These are phyloP conservation scores for Talaromyces sp. DNA, from an alignment of 2,329 filamentous ascomycete species.

Conservation along the genomic window DNA sequence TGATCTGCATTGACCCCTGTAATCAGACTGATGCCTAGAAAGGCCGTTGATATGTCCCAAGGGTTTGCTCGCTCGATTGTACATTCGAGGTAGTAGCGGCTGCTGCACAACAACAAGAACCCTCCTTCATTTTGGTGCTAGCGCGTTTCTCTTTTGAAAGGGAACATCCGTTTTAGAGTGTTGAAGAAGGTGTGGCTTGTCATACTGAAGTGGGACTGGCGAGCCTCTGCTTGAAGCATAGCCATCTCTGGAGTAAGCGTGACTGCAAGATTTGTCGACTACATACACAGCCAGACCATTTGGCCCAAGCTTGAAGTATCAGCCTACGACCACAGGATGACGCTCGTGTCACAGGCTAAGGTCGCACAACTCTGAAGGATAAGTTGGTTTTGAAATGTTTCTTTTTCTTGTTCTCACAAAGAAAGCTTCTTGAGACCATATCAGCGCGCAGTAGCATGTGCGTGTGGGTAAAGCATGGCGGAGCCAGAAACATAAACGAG, in stretches of 20 bases:
- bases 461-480: neutral
- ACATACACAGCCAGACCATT: neutral
- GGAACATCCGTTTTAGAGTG: neutral
- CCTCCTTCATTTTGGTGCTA: constrained; percentile 9
- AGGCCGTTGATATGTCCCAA: neutral
- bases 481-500: neutral
- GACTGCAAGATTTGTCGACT: constrained; percentile 14
- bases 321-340: neutral
- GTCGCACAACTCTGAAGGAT: constrained; percentile 5
- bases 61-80: neutral
- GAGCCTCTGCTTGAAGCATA: constrained; percentile 10
- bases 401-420: constrained; percentile 10
- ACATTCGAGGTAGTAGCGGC: neutral
- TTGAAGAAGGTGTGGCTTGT: constrained; percentile 10
- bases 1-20: neutral
- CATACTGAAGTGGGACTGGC: constrained; percentile 15
- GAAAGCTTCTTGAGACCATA: neutral
- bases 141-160: neutral
- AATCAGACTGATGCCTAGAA: neutral
- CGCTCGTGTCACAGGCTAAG: constrained; percentile 8
- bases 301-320: neutral
- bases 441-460: neutral
- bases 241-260: constrained; percentile 2
- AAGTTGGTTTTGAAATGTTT: constrained; percentile 5
- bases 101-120: neutral